Base-by-base conservation (phyloP, 2,329 filamentous ascomycete genomes). In the Neonectria ditissima region DNA sequence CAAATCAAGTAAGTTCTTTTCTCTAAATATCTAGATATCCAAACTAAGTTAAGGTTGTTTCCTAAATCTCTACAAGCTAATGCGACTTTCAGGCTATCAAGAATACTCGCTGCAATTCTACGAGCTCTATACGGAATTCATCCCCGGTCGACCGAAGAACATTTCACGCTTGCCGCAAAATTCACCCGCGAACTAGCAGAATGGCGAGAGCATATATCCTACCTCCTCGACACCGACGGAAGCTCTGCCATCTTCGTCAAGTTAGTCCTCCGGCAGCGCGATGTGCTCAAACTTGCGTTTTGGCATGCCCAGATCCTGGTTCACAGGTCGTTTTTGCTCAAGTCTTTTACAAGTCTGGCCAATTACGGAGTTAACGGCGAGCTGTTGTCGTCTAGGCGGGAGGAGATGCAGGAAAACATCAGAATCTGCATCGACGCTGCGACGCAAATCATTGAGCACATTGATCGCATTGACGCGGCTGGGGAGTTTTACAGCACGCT, bases 281-380 rank as follows among this genome's bases (percentile, higher is more conserved):
- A 81, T 53, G 77, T 81, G 0, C 66, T 82, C 5, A 81, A 80
- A 44, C 66, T 82, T 2, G 76, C 80, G 2, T 82, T 75, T 65
- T 81, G 79, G 78, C 80, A 82, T 59, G 77, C 80, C 4, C 73
- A 76, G 14, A 79, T 82, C n/a, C 72, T 82, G 1, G 76, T 77
- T 2, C 75, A 81, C 50, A 73, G 80, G 0, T 80, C 79, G 1
- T 78, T 79, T 32, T 63, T 82, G 7, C 63, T 79, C 2, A 78
- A 76, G 34, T 77, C 75, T 55, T 79, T 80, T 47, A 63, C 70
- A 1, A 71, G 62, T n/a, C 59, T 69, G 3, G 53, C 65, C 2
- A 65, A 63, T 41, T 44, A 39, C 18, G 56, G 54, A 1, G 47
- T 50, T 0, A 28, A 55, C 44, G 2, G 59, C 60, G 18, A 66